Evolutionary conservation across 2,329 filamentous ascomycete species (phyloP).

Genomic region (Fusarium abutilonis): DNA sequence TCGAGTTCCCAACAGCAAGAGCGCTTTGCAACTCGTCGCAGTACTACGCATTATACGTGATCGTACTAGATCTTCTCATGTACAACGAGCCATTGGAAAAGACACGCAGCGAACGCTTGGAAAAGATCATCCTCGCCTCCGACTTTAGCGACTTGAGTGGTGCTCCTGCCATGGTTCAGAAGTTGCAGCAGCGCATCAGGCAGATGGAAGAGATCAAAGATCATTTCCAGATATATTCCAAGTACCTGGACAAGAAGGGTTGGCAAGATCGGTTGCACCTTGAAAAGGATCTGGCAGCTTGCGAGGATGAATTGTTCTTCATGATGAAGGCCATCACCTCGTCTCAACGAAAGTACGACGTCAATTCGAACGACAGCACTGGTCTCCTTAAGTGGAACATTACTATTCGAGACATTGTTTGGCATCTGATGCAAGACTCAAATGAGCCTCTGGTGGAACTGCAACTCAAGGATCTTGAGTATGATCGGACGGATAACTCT

Average conservation of each 20-base stretch:
- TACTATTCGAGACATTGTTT: conserved; percentile 93
- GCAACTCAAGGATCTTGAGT: conserved; percentile 89
- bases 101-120: conserved; percentile 91
- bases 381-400: conserved; percentile 92
- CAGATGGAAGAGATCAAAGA: conserved; percentile 96
- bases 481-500: conserved; percentile 94
- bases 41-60: conserved; percentile 98
- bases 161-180: conserved; percentile 90
- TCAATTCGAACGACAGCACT: conserved; percentile 70
- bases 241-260: conserved; percentile 84
- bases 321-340: conserved; percentile 99
- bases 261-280: conserved; percentile 92
- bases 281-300: conserved; percentile 86
- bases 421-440: conserved; percentile 91
- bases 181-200: conserved; percentile 89
- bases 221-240: conserved; percentile 92
- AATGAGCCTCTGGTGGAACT: conserved; percentile 91
- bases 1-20: conserved; percentile 92
- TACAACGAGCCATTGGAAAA: conserved; percentile 98
- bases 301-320: conserved; percentile 98
- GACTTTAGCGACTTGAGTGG: conserved; percentile 98
- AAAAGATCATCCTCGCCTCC: conserved; percentile 98
- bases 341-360: conserved; percentile 86
- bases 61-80: conserved; percentile 92
- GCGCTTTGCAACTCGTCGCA: conserved; percentile 97